Conservation (phyloP, 371 early-diverging fungal species). For the Syncephalastrum contaminatum region DNA sequence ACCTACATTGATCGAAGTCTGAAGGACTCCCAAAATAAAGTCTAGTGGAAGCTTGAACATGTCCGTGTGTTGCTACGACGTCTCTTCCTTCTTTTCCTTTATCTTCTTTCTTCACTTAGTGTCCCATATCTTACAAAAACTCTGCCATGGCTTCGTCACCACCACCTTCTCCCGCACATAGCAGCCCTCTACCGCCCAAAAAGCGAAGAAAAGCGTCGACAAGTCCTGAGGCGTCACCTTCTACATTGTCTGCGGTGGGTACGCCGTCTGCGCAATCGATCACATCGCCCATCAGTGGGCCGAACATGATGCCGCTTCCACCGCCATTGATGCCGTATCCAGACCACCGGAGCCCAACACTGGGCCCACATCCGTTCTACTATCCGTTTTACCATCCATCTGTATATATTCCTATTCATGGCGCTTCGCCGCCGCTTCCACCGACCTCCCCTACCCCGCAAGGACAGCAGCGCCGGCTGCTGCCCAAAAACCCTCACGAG, state of each 20-base stretch:
- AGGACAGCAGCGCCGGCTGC: too few species aligned
- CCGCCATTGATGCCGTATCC: slow-evolving; percentile 12
- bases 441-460: slow-evolving; percentile 3
- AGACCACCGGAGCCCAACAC: slow-evolving; percentile 3
- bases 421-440: slow-evolving; percentile 6
- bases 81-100: slow-evolving; percentile 7
- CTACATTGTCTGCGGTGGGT: too few species aligned
- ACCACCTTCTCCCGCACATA: slow-evolving; percentile 7
- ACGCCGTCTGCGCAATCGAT: too few species aligned
- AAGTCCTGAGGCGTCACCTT: not conserved
- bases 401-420: slow-evolving; percentile 12
- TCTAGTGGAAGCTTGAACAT: not conserved
- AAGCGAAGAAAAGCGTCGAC: slow-evolving; percentile 15
- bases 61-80: not conserved
- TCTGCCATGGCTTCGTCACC: not conserved
- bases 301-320: slow-evolving; percentile 13
- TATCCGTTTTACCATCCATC: slow-evolving; percentile 16
- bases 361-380: slow-evolving; percentile 10
- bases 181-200: slow-evolving; percentile 11
- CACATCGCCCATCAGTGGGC: not conserved
- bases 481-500: too few species aligned
- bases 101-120: slow-evolving; percentile 1
- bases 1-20: too few species aligned
- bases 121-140: not conserved
- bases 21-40: not conserved